These are phyloP conservation scores for Diaporthe australafricana DNA, from an alignment of 2,329 filamentous ascomycete species.

Conservation along the genomic window DNA sequence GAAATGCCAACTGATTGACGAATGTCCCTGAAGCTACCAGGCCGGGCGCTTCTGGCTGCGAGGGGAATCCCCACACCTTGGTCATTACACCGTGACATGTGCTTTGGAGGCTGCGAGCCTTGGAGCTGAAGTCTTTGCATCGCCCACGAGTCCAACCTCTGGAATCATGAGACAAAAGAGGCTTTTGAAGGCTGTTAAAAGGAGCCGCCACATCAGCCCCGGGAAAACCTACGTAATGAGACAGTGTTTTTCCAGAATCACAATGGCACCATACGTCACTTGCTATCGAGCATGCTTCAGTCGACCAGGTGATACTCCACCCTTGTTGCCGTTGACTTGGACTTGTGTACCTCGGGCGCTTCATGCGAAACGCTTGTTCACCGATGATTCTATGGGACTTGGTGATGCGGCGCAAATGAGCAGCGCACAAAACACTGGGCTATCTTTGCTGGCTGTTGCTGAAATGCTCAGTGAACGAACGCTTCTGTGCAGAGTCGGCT, in stretches of 20 bases:
- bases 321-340: neutral
- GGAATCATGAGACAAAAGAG: neutral
- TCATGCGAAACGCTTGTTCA: neutral
- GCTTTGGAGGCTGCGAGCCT: too few relatives aligned
- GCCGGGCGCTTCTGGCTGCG: too few relatives aligned
- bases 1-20: slow-evolving; percentile 36
- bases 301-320: neutral
- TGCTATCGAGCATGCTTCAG: too few relatives aligned
- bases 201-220: neutral
- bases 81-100: neutral
- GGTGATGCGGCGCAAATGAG: too few relatives aligned
- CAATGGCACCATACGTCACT: neutral
- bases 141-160: too few relatives aligned
- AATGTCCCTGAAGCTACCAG: neutral
- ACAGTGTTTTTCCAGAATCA: too few relatives aligned
- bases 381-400: neutral
- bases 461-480: neutral
- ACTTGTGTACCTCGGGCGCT: neutral
- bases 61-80: neutral
- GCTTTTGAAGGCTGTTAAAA: rapidly evolving
- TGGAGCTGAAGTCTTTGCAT: neutral
- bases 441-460: neutral
- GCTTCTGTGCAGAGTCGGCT: neutral
- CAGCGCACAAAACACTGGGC: neutral
- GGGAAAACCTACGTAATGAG: too few relatives aligned